These are phyloP conservation scores for Neofusicoccum laricinum DNA, from an alignment of 2,329 filamentous ascomycete genomes.

Conservation along the genomic window DNA sequence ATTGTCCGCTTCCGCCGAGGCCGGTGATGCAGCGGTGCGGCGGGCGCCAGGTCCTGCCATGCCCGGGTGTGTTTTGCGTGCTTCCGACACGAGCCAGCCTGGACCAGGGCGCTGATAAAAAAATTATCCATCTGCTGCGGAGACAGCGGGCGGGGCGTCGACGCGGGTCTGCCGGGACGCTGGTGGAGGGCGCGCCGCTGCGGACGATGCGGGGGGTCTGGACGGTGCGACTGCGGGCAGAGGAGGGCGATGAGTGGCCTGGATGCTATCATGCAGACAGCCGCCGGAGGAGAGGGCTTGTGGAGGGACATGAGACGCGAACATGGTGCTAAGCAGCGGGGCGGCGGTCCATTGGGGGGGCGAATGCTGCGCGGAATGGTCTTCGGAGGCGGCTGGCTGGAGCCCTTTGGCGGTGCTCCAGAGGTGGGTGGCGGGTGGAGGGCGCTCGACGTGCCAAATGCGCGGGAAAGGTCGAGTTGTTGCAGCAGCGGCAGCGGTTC, in stretches of 20 bases:
- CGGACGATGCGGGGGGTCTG: neutral
- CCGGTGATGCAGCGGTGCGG: constrained; percentile 20
- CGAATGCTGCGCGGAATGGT: neutral
- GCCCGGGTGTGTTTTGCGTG: constrained; percentile 41
- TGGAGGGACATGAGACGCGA: constrained; percentile 62
- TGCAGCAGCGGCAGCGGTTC: neutral
- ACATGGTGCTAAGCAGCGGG: constrained; percentile 52
- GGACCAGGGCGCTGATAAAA: constrained; percentile 53
- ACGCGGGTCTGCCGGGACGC: constrained; percentile 18
- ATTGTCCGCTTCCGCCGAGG: constrained; percentile 23
- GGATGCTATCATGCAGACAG: constrained; percentile 44
- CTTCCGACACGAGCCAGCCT: constrained; percentile 50
- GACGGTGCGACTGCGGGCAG: constrained; percentile 23
- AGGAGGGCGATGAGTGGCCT: constrained; percentile 33
- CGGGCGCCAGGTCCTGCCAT: constrained; percentile 15
- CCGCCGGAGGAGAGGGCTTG: constrained; percentile 53
- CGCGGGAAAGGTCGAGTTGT: neutral
- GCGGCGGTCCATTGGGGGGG: neutral
- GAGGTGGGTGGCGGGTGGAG: neutral
- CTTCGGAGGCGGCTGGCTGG: neutral
- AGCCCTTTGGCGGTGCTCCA: neutral
- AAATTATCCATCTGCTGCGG: constrained; percentile 46
- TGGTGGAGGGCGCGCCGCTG: constrained; percentile 23
- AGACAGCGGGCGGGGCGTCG: constrained; percentile 23
- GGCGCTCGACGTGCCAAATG: neutral